A percentile compares a stretch with the other conserved stretches of the same genome.
These are phyloP conservation scores for Cubamyces sp. DNA, from an alignment of 768 basidiomycete genomes.

Conservation along the genomic window DNA sequence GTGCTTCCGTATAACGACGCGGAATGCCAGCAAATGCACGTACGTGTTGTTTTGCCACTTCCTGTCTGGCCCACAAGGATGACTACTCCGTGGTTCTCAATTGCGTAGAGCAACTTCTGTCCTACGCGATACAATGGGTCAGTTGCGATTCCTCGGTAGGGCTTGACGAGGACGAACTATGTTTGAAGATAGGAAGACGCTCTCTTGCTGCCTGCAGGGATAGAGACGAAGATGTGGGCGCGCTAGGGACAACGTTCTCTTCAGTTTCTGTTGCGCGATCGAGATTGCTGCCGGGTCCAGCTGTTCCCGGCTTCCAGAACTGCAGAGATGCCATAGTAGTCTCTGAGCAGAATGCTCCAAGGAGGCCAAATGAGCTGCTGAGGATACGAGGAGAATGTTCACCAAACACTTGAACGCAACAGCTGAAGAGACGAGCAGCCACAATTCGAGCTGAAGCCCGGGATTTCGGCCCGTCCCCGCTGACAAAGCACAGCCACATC, in stretches of 20 bases:
- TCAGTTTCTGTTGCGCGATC: constrained; percentile 84
- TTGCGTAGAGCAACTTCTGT: constrained; percentile 76
- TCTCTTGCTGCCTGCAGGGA: constrained; percentile 79
- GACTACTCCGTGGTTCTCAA: constrained; percentile 82
- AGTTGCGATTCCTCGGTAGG: no score
- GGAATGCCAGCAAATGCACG: constrained; percentile 40
- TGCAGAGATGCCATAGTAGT: constrained; percentile 61
- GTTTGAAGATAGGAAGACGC: constrained; percentile 87
- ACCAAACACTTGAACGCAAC: not conserved
- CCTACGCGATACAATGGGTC: constrained; percentile 44
- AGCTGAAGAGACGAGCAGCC: no score
- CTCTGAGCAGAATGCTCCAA: no score
- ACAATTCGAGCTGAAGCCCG: not conserved
- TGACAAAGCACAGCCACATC: not conserved
- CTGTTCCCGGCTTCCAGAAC: constrained; percentile 92
- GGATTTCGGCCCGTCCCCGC: not conserved
- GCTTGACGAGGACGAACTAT: constrained; percentile 54
- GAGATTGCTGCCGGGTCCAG: constrained; percentile 82
- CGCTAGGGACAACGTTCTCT: constrained; percentile 69
- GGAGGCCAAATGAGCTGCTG: not conserved
- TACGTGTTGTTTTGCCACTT: constrained; percentile 97
- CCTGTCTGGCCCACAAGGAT: constrained; percentile 96
- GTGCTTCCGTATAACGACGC: not conserved
- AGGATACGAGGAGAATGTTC: no score
- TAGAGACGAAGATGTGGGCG: constrained; percentile 54